Evolutionary conservation across 371 early-diverging fungal species (phyloP).

Genomic region (Capillidium rhysosporum): DNA sequence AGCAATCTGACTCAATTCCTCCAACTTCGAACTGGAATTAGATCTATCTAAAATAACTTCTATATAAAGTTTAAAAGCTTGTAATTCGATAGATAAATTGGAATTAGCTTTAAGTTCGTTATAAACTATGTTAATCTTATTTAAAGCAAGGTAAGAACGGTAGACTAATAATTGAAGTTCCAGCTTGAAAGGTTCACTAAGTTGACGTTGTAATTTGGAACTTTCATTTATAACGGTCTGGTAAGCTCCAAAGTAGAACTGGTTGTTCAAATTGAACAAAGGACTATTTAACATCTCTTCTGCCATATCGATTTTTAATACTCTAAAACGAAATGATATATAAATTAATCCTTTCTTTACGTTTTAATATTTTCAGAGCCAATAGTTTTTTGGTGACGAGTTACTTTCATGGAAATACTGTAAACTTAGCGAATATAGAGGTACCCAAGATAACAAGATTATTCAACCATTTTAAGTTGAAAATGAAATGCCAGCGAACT

Average conservation of each 20-base stretch:
- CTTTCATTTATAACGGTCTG: neutral
- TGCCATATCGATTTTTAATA: neutral
- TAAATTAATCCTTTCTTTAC: too few species aligned
- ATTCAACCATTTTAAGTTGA: too few species aligned
- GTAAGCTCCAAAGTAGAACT: conserved; percentile 3
- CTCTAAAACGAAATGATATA: too few species aligned
- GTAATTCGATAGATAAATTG: neutral
- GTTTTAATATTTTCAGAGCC: too few species aligned
- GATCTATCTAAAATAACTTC: neutral
- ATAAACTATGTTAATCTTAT: neutral
- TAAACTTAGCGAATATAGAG: too few species aligned
- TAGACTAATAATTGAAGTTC: conserved; percentile 1
- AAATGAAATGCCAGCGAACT: too few species aligned
- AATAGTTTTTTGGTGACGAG: too few species aligned
- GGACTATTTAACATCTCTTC: neutral
- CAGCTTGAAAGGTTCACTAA: neutral
- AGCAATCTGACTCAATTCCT: neutral
- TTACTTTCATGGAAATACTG: too few species aligned
- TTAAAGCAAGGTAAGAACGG: conserved; percentile 1
- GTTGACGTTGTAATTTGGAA: conserved; percentile 1
- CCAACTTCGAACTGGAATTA: neutral
- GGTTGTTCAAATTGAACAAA: neutral
- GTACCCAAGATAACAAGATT: too few species aligned
- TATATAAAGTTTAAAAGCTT: neutral
- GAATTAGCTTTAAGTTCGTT: neutral